Evolutionary conservation across 2,329 filamentous ascomycete species (phyloP).

Genomic region (Aspergillus felis): DNA sequence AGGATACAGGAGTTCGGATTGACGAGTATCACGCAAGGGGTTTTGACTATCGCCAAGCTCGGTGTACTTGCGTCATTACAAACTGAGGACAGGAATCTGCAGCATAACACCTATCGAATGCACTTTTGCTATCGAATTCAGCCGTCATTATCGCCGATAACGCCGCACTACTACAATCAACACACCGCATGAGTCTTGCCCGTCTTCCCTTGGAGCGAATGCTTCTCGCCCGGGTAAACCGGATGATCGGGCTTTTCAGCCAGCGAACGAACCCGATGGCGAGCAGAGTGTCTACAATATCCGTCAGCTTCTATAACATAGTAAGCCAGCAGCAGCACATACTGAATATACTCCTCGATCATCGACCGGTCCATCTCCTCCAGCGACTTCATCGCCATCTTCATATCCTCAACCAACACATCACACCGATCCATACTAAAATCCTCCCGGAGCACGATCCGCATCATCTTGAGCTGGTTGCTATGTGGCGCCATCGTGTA

Average conservation of each 20-base stretch:
- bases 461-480: conserved; percentile 78
- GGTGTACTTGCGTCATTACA: not conserved
- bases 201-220: conserved; percentile 79
- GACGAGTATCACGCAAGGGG: not conserved
- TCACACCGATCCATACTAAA: conserved; percentile 79
- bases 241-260: conserved; percentile 15
- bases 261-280: not conserved
- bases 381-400: conserved; percentile 65
- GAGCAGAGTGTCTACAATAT: not conserved
- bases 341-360: conserved; percentile 64
- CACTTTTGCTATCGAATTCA: not conserved
- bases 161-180: conserved; percentile 39
- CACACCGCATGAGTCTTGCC: conserved; percentile 86
- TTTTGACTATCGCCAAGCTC: not conserved
- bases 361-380: conserved; percentile 68
- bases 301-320: not conserved
- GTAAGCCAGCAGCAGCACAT: conserved; percentile 24
- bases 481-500: conserved; percentile 95
- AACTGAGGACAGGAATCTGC: no score
- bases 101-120: not conserved
- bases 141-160: not conserved
- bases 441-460: conserved; percentile 86
- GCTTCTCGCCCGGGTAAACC: conserved; percentile 65
- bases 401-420: conserved; percentile 70
- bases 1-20: not conserved